A percentile compares a stretch with the other conserved stretches of the same genome.
phyloP scores from a whole-genome alignment of 208 protist species.

The Wallacemonas sp. region DNA sequence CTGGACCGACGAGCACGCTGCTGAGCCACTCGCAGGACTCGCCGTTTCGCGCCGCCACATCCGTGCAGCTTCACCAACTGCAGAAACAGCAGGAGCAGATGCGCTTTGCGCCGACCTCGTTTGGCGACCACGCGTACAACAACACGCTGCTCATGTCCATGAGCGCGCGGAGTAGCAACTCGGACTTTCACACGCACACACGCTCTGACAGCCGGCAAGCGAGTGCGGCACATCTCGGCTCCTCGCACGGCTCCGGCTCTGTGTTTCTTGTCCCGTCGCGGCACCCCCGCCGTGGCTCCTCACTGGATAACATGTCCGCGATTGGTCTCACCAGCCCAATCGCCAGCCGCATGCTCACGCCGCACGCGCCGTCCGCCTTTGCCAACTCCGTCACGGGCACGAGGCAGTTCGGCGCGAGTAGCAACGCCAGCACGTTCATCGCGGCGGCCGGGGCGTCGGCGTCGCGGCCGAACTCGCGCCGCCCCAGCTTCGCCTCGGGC shows the following conservation, averaged over 20 bases:
- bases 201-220: not conserved
- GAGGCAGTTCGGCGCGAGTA: not conserved
- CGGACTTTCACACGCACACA: conserved; percentile 18
- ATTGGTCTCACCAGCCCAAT: not conserved
- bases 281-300: conserved; percentile 11
- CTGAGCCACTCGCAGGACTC: conserved; percentile 2
- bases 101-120: conserved; percentile 1
- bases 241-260: not conserved
- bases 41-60: not conserved
- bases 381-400: not conserved
- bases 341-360: conserved; percentile 14
- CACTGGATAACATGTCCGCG: conserved; percentile 5
- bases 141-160: conserved; percentile 33
- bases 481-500: conserved; percentile 11
- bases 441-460: not conserved
- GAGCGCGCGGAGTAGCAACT: conserved; percentile 34
- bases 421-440: not conserved
- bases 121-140: conserved; percentile 34
- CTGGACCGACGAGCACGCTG: not conserved
- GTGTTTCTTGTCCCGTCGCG: not conserved
- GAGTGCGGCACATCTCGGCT: not conserved
- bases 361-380: conserved; percentile 4
- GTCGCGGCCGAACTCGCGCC: not conserved
- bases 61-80: not conserved
- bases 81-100: conserved; percentile 10